Percentiles rank a stretch among this genome's conserved stretches.
Evolutionary conservation across 2,329 filamentous ascomycete species (phyloP).

Genomic region (Cyphellophora attinorum): DNA sequence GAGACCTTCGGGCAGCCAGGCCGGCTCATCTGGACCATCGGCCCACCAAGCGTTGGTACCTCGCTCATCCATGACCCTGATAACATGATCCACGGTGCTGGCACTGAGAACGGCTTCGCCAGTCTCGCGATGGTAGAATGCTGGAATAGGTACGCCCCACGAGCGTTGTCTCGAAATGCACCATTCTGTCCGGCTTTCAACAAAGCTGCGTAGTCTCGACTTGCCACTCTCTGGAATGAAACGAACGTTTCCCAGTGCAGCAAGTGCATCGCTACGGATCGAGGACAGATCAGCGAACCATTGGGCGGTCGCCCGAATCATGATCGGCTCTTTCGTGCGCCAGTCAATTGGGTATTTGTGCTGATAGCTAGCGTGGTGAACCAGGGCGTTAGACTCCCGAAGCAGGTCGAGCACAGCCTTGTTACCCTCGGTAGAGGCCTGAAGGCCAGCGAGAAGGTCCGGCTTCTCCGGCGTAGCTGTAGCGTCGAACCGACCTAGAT

Average conservation of each 20-base stretch:
- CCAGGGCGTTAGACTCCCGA: constrained; percentile 46
- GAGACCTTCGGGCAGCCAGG: constrained; percentile 65
- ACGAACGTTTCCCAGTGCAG: constrained; percentile 58
- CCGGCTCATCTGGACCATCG: constrained; percentile 62
- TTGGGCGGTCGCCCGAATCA: constrained; percentile 85
- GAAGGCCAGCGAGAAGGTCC: constrained; percentile 56
- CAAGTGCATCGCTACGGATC: constrained; percentile 66
- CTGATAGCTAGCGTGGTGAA: constrained; percentile 60
- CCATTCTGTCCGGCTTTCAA: constrained; percentile 86
- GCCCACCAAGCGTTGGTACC: constrained; percentile 95
- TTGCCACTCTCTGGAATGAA: constrained; percentile 72
- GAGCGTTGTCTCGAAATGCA: constrained; percentile 93
- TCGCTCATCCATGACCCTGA: constrained; percentile 63
- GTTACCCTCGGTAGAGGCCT: constrained; percentile 62
- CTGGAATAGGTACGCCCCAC: constrained; percentile 95
- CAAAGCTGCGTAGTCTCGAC: constrained; percentile 70
- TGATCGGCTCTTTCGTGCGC: constrained; percentile 87
- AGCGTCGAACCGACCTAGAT: constrained; percentile 68
- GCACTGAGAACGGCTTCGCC: constrained; percentile 71
- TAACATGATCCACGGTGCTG: constrained; percentile 74
- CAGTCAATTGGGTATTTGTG: constrained; percentile 99
- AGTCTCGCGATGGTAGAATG: constrained; percentile 61
- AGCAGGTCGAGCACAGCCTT: constrained; percentile 62
- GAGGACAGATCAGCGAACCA: constrained; percentile 91
- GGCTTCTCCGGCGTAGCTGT: constrained; percentile 67